A percentile compares a stretch with the other conserved stretches of the same genome.
phyloP scores from a whole-genome alignment of 1,284 basidiomycete genomes.

The Cutaneotrichosporon cutaneum region DNA sequence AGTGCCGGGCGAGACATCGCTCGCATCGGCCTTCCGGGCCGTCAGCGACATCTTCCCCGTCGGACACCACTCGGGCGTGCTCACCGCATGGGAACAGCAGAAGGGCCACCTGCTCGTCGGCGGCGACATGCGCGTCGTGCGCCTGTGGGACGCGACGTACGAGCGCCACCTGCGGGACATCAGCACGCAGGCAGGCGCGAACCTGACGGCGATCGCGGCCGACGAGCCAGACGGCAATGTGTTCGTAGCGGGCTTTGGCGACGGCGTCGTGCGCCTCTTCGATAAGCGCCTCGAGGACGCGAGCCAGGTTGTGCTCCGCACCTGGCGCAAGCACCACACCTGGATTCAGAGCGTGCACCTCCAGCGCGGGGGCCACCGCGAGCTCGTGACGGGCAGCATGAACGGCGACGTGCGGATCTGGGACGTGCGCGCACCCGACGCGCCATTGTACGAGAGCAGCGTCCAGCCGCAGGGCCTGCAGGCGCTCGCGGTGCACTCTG shows the following conservation, averaged over 20 bases:
- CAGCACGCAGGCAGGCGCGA: conserved; percentile 83
- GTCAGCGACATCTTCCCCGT: conserved; percentile 72
- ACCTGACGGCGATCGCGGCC: conserved; percentile 79
- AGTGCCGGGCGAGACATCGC: conserved; percentile 60
- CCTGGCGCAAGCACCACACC: conserved; percentile 77
- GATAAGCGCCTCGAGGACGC: conserved; percentile 85
- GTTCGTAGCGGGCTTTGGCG: conserved; percentile 88
- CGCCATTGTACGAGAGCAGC: conserved; percentile 65
- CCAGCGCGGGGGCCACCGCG: conserved; percentile 69
- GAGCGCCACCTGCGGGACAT: conserved; percentile 74
- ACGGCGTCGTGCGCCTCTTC: conserved; percentile 86
- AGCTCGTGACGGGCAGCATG: conserved; percentile 87
- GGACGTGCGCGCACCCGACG: conserved; percentile 75
- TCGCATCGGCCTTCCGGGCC: conserved; percentile 91
- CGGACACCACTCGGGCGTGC: conserved; percentile 68
- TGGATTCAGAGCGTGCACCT: conserved; percentile 92
- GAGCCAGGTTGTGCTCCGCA: conserved; percentile 71
- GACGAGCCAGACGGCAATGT: conserved; percentile 72
- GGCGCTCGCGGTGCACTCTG: conserved; percentile 82
- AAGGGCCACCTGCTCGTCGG: conserved; percentile 81
- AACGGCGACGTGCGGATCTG: conserved; percentile 90
- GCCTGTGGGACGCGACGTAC: conserved; percentile 93
- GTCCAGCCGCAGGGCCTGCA: conserved; percentile 72
- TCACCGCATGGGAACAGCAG: conserved; percentile 92
- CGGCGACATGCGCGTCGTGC: conserved; percentile 84